A percentile compares a stretch with the other conserved stretches of the same genome.
These are phyloP conservation scores for Daldinia sp. DNA, from an alignment of 2,329 filamentous ascomycete genomes.

Conservation along the genomic window DNA sequence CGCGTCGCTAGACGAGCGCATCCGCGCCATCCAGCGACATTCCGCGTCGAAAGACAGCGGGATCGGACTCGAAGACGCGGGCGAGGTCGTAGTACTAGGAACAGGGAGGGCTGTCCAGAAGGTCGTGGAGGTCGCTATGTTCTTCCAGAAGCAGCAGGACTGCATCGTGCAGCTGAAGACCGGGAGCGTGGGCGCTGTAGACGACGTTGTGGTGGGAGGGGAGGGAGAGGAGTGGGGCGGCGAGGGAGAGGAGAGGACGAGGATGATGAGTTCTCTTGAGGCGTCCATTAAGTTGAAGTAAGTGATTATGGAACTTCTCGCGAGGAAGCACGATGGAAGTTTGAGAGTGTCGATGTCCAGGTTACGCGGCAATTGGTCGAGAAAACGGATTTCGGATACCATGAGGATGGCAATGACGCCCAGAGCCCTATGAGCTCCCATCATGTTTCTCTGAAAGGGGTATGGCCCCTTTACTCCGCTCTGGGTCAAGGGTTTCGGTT, in stretches of 20 bases:
- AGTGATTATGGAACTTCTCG: slow-evolving; percentile 48
- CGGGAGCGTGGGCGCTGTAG: slow-evolving; percentile 72
- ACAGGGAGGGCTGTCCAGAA: slow-evolving; percentile 76
- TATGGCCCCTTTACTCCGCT: no score
- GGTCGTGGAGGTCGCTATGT: slow-evolving; percentile 70
- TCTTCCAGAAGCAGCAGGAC: slow-evolving; percentile 72
- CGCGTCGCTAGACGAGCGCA: slow-evolving; percentile 60
- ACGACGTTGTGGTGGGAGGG: slow-evolving; percentile 69
- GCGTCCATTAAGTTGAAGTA: slow-evolving; percentile 62
- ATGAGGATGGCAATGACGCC: no score
- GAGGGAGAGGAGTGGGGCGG: slow-evolving; percentile 51
- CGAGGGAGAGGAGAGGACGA: slow-evolving; percentile 53
- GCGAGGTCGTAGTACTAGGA: slow-evolving; percentile 70
- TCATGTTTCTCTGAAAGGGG: no score
- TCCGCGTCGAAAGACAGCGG: slow-evolving; percentile 43
- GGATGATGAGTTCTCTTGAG: slow-evolving; percentile 66
- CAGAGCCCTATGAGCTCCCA: no score
- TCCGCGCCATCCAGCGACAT: slow-evolving; percentile 56
- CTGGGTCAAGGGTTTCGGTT: no score
- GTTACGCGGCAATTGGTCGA: background rate
- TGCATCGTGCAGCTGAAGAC: slow-evolving; percentile 71
- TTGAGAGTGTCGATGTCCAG: background rate
- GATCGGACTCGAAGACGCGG: slow-evolving; percentile 52
- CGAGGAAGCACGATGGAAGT: background rate
- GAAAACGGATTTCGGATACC: no score